A percentile compares a stretch with the other conserved stretches of the same genome.
Evolutionary conservation across 257 asterid species (phyloP).

Genomic region (Solanum ossicruentum): DNA sequence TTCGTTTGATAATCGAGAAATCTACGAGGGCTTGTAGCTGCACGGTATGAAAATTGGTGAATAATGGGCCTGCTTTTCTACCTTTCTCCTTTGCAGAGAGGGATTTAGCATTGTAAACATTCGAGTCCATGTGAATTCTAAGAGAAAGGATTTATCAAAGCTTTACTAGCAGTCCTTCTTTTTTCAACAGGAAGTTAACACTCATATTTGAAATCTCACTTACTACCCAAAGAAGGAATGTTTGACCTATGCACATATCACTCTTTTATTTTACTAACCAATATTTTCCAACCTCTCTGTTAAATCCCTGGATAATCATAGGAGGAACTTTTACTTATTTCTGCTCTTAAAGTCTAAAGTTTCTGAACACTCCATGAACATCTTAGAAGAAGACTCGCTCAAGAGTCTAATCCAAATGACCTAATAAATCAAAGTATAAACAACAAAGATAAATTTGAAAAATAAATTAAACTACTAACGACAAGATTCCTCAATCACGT

Average conservation of each 20-base stretch:
- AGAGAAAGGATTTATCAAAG: neutral
- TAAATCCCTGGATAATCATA: neutral
- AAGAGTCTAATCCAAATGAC: neutral
- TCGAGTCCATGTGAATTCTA: neutral
- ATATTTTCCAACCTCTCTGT: neutral
- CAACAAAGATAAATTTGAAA: neutral
- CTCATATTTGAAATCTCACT: neutral
- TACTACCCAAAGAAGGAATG: neutral
- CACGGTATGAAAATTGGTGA: neutral
- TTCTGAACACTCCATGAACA: neutral
- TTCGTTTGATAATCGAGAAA: neutral
- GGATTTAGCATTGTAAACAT: neutral
- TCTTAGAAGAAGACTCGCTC: neutral
- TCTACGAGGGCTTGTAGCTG: neutral
- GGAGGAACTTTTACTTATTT: neutral
- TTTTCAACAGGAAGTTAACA: neutral
- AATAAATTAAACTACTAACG: neutral
- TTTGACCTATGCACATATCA: neutral
- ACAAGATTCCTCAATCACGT: neutral
- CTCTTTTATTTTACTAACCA: neutral
- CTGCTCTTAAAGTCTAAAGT: neutral
- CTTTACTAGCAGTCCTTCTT: neutral
- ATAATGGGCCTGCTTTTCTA: neutral
- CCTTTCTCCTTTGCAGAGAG: neutral
- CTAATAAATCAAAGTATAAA: neutral